Conservation (phyloP, 2,329 filamentous ascomycete genomes). For the Aureobasidium lini region DNA sequence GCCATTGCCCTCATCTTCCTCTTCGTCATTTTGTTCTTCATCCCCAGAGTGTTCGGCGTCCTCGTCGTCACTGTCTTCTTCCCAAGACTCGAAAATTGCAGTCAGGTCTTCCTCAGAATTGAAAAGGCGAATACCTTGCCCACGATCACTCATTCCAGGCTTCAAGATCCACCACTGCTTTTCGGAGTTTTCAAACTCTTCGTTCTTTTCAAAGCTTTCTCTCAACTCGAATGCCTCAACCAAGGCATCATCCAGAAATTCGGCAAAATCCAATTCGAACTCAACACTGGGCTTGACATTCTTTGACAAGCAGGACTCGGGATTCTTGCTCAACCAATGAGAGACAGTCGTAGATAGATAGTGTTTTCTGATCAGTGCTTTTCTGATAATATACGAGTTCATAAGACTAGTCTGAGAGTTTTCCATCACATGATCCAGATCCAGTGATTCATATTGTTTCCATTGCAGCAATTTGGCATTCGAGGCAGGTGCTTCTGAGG, state of each 20-base stretch:
- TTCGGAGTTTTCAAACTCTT: slow-evolving; percentile 29
- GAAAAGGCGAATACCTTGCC: slow-evolving; percentile 87
- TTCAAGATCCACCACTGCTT: slow-evolving; percentile 84
- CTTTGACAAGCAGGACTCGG: slow-evolving; percentile 56
- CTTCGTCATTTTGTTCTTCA: slow-evolving; percentile 25
- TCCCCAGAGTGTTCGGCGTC: slow-evolving; percentile 27
- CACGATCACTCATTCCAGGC: slow-evolving; percentile 93
- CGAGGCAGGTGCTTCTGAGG: slow-evolving; percentile 44
- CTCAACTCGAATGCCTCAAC: slow-evolving; percentile 76
- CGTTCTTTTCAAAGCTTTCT: slow-evolving; percentile 68
- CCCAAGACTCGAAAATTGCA: slow-evolving; percentile 84
- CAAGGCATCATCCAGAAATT: slow-evolving; percentile 90
- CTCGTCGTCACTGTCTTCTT: slow-evolving; percentile 31
- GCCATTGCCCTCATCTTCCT: slow-evolving; percentile 36
- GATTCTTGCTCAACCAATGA: slow-evolving; percentile 80
- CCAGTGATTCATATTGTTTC: slow-evolving; percentile 75
- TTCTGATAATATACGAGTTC: slow-evolving; percentile 92
- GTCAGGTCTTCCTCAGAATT: slow-evolving; percentile 77
- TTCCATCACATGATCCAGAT: slow-evolving; percentile 66
- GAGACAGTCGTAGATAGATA: slow-evolving; percentile 78
- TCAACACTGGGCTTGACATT: slow-evolving; percentile 73
- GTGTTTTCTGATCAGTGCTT: slow-evolving; percentile 93
- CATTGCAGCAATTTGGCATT: slow-evolving; percentile 62
- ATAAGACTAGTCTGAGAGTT: slow-evolving; percentile 58
- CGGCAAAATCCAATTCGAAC: slow-evolving; percentile 93